Percentiles rank a stretch among this genome's conserved stretches.
Conservation (phyloP, 2,329 filamentous ascomycete genomes). For the Chaetomium olivaceum region DNA sequence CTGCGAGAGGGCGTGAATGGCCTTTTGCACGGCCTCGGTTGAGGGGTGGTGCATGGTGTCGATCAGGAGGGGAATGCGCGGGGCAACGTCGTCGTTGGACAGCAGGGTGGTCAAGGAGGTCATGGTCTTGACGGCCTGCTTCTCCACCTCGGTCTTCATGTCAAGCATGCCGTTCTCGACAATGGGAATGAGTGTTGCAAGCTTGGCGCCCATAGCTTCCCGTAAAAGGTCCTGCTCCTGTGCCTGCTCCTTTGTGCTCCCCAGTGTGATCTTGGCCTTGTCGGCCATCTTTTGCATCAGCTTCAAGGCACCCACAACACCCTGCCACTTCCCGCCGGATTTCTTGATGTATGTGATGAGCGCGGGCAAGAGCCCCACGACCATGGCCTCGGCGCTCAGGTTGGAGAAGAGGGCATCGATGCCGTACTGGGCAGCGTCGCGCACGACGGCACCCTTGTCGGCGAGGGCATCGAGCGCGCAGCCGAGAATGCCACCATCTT, state of each 20-base stretch:
- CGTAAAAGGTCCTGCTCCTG: slow-evolving; percentile 85
- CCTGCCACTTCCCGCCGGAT: slow-evolving; percentile 94
- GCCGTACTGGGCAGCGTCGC: slow-evolving; percentile 90
- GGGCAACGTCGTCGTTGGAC: slow-evolving; percentile 94
- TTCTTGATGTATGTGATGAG: slow-evolving; percentile 76
- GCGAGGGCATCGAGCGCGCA: slow-evolving; percentile 80
- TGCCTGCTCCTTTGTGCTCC: slow-evolving; percentile 77
- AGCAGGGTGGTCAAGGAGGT: slow-evolving; percentile 83
- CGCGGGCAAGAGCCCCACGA: slow-evolving; percentile 77
- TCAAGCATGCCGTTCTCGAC: slow-evolving; percentile 96
- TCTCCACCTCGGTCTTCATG: slow-evolving; percentile 83
- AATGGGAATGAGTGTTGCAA: slow-evolving; percentile 85
- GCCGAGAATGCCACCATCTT: slow-evolving; percentile 72
- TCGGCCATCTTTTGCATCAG: slow-evolving; percentile 91
- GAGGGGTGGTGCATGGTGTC: slow-evolving; percentile 96
- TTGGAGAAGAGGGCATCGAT: slow-evolving; percentile 83
- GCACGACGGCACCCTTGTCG: slow-evolving; percentile 86
- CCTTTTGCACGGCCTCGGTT: slow-evolving; percentile 84
- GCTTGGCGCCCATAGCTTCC: slow-evolving; percentile 83
- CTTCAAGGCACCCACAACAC: slow-evolving; percentile 81
- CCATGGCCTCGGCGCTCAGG: slow-evolving; percentile 78
- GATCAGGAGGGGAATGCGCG: slow-evolving; percentile 86
- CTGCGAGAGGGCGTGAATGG: slow-evolving; percentile 93
- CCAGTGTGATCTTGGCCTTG: slow-evolving; percentile 84
- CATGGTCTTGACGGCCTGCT: slow-evolving; percentile 92